Conservation (phyloP, 306 rosid genomes). For the Prunus mira region DNA sequence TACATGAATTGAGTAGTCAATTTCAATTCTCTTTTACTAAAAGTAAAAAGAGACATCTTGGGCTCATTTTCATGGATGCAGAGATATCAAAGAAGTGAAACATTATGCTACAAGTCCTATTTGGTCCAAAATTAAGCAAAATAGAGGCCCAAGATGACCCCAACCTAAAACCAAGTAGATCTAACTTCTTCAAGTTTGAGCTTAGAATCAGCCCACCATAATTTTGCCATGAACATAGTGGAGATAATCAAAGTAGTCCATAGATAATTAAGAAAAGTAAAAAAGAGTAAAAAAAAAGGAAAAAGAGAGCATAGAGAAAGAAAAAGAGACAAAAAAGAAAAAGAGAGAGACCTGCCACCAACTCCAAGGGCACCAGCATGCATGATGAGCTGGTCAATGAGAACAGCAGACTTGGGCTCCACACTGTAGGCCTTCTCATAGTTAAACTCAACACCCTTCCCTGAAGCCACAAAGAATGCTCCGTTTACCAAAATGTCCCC, state of each 20-base stretch:
- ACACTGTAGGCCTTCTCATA: slow-evolving; percentile 70
- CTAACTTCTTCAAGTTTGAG: not conserved
- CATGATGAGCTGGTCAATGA: slow-evolving; percentile 58
- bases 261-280: not conserved
- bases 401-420: slow-evolving; percentile 63
- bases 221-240: not conserved
- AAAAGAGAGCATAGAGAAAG: not conserved
- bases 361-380: slow-evolving; percentile 78
- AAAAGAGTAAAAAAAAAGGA: not conserved
- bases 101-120: too few relatives aligned
- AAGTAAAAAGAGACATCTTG: too few relatives aligned
- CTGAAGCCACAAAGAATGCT: slow-evolving; percentile 70
- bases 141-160: not conserved
- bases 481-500: slow-evolving; percentile 84
- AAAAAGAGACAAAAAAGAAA: not conserved
- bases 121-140: not conserved
- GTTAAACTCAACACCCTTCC: slow-evolving; percentile 37
- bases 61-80: too few relatives aligned
- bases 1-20: too few relatives aligned
- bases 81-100: too few relatives aligned
- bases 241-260: not conserved
- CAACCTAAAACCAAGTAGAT: not conserved
- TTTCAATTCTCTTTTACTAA: too few relatives aligned
- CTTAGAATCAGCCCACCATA: not conserved
- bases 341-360: slow-evolving; percentile 54